Base-by-base conservation (phyloP, 2,329 filamentous ascomycete genomes). In the Cladosporium oxysporum region DNA sequence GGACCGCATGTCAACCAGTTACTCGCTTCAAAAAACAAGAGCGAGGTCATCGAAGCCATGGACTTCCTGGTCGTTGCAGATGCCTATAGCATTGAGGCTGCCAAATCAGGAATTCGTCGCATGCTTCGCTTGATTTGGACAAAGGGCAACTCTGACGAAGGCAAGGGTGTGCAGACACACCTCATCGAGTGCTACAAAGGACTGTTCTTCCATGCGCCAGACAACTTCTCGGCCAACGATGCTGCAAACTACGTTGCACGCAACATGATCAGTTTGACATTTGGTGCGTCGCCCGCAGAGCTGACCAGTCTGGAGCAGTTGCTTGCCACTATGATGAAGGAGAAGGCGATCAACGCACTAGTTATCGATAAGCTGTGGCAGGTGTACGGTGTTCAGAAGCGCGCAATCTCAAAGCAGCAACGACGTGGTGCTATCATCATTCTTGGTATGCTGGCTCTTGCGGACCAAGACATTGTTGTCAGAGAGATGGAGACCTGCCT, bases 101-200 rank as follows among this genome's bases (percentile, higher is more conserved):
- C 96, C 75, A 93, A 96, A 77, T 81, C 90, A 47, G 95, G 96
- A 66, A 98, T 99, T 74, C 88, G 94, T 66, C 90, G 93, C 66
- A 99, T 99, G 95, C 84, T 99, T 69, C 90, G 94, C 62, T 84
- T 99, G 23, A 99, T 99, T 77, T 99, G 95, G 95, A 99, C 95
- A 69, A 99, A 99, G 80, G 94, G 95, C 72, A 99, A 98, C 80
- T 98, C 93, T 73, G 95, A 99, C 74, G 96, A 99, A 83, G 95
- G 96, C 73, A 99, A 98, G 80, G 95, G 95, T 65, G 93, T 99
- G 2, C 96, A 99, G 76, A 91, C 91, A 2, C 95, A 99, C 78
- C 84, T 99, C 33, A 97, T 99, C 70, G 95, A 99, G 72, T 97
- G 92, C 78, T 99, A 99, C 82, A 95, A 91, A 76, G 89, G 92